Conservation (phyloP, 2,329 filamentous ascomycete genomes). For the Chaetoscypha palmicola region DNA sequence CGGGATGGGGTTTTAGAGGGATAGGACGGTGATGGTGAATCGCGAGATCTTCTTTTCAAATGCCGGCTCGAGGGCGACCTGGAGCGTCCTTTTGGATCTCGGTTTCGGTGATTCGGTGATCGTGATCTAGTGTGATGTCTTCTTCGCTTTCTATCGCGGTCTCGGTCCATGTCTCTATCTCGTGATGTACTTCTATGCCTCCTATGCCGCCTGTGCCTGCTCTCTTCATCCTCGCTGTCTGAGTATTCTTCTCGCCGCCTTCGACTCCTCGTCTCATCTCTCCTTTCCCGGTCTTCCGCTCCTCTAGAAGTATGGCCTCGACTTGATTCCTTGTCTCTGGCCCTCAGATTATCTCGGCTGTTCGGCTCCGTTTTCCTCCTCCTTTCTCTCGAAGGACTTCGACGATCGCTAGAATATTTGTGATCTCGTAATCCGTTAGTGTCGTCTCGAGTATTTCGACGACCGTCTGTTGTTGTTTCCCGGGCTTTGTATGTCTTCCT, state of each 20-base stretch:
- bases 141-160: not conserved
- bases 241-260: conserved; percentile 5
- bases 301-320: too few species aligned
- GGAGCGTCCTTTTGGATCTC: not conserved
- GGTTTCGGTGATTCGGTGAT: not conserved
- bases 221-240: conserved; percentile 4
- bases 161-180: conserved; percentile 2
- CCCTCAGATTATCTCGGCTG: too few species aligned
- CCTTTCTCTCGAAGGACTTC: too few species aligned
- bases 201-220: conserved; percentile 25
- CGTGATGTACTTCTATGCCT: conserved; percentile 22
- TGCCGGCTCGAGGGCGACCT: not conserved
- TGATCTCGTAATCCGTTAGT: too few species aligned
- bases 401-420: too few species aligned
- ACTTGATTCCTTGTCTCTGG: too few species aligned
- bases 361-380: too few species aligned
- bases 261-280: conserved; percentile 5
- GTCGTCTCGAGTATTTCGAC: too few species aligned
- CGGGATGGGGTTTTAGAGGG: too few species aligned
- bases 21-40: too few species aligned
- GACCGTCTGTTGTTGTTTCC: too few species aligned
- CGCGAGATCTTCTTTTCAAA: not conserved
- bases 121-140: not conserved
- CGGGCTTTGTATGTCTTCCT: too few species aligned
- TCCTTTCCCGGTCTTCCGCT: conserved; percentile 1